Base-by-base conservation (phyloP, 2,329 filamentous ascomycete species). In the Verticillium zaregamsianum region DNA sequence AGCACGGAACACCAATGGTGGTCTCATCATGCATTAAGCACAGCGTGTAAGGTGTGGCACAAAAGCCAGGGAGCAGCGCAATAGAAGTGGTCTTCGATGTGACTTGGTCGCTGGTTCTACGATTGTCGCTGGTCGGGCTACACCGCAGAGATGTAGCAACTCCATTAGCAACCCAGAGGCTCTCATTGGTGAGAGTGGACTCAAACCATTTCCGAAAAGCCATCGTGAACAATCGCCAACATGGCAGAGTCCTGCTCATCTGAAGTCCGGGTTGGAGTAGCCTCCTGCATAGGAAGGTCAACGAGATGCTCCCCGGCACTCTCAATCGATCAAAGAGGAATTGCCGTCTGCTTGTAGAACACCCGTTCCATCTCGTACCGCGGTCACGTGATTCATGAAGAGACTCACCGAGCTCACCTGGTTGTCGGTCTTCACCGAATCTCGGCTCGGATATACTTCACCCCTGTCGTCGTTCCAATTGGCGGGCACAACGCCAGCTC, bases 361-460 rank as follows among this genome's bases (percentile, higher is more conserved):
- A 20, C n/a, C n/a, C n/a, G 9, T 23, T 25, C 20, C 8, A n/a
- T 52, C 45, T 23, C 17, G 8, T 11, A 3, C 3, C 9, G 2
- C 7, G 12, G 12, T 52, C 45, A 52, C 45, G 45, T 52, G 45
- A 52, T 14, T n/a, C 3, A 12, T 5, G 4, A 7, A 5, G n/a
- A 11, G 11, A 3, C 20, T 52, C 45, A 52, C 45, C 45, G 45
- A 52, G 11, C 1, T 7, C 20, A 12, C 20, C 45, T 20, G 3
- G 3, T 3, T 4, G 12, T 14, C 8, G n/a, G 4, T 2, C 45
- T 20, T 52, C 45, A 52, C 45, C 45, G 45, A 52, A 35, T 2
- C n/a, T 40, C 63, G 60, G 62, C 62, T 20, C 62, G 64, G 64
- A 62, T 31, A 6, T 32, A 59, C 62, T 39, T 31, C n/a, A 4